These are phyloP conservation scores for Albizia julibrissin DNA, from an alignment of 306 rosid genomes.

Conservation along the genomic window DNA sequence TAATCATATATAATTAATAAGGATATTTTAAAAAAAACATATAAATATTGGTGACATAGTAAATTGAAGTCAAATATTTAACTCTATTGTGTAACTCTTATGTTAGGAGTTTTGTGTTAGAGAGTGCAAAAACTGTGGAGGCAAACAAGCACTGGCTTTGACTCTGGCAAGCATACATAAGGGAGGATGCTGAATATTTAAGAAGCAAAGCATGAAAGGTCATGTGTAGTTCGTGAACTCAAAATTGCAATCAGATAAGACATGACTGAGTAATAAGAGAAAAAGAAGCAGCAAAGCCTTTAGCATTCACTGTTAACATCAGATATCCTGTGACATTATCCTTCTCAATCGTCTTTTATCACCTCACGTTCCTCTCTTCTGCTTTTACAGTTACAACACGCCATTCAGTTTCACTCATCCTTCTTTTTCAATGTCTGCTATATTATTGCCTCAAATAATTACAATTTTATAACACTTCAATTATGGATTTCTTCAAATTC, in stretches of 20 bases:
- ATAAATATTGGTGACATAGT: too few species aligned
- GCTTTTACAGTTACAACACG: slow-evolving; percentile 41
- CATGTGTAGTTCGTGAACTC: slow-evolving; percentile 43
- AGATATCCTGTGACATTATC: slow-evolving; percentile 44
- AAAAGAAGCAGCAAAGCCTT: slow-evolving; percentile 22
- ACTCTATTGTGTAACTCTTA: too few species aligned
- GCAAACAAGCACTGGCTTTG: neutral
- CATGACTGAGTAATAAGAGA: too few species aligned
- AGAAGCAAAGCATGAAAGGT: slow-evolving; percentile 20
- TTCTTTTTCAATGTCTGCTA: neutral
- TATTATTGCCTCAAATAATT: neutral
- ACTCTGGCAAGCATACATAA: neutral
- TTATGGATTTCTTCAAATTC: neutral
- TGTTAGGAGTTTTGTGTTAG: too few species aligned
- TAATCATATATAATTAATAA: too few species aligned
- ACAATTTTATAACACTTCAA: too few species aligned
- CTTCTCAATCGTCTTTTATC: slow-evolving; percentile 20
- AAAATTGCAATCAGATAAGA: too few species aligned
- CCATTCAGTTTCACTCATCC: neutral
- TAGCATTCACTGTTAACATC: neutral
- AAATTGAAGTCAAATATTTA: too few species aligned
- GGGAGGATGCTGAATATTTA: neutral
- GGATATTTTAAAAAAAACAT: too few species aligned
- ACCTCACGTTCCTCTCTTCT: slow-evolving; percentile 40
- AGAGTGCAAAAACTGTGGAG: too few species aligned